Evolutionary conservation across 2,329 filamentous ascomycete genomes (phyloP).

Genomic region (Cladophialophora yegresii): DNA sequence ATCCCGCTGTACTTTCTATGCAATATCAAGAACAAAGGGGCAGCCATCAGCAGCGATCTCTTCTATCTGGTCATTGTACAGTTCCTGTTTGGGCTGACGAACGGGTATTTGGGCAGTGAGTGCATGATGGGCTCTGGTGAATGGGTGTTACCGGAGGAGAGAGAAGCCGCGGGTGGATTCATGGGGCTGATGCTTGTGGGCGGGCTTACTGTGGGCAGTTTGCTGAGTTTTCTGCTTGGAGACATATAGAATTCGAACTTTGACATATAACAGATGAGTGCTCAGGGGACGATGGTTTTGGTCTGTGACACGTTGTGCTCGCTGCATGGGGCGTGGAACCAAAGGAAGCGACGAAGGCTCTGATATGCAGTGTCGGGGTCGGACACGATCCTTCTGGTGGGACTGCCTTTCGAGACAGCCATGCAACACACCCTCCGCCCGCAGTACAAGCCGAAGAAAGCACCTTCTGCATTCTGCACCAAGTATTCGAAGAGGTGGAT

Average conservation of each 20-base stretch:
- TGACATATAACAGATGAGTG: not conserved
- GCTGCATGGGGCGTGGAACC: not conserved
- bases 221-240: constrained; percentile 78
- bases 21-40: constrained; percentile 78
- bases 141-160: constrained; percentile 79
- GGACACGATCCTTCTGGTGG: not conserved
- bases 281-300: not conserved
- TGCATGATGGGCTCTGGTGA: constrained; percentile 89
- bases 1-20: constrained; percentile 87
- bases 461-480: not conserved
- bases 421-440: not conserved
- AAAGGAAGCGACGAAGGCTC: not conserved
- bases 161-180: constrained; percentile 86
- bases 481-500: not conserved
- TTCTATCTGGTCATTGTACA: constrained; percentile 89
- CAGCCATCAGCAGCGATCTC: constrained; percentile 72
- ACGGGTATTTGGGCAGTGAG: constrained; percentile 81
- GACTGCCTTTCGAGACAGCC: not conserved
- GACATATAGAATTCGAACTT: constrained; percentile 27
- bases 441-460: not conserved
- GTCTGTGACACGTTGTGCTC: not conserved
- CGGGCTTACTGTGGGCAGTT: constrained; percentile 79
- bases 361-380: not conserved
- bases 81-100: constrained; percentile 77
- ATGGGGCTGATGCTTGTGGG: constrained; percentile 90